Evolutionary conservation across 2,329 filamentous ascomycete genomes (phyloP), one percentile per base, ranked within the genome.

Genomic region (Sporothrix schenckii): DNA sequence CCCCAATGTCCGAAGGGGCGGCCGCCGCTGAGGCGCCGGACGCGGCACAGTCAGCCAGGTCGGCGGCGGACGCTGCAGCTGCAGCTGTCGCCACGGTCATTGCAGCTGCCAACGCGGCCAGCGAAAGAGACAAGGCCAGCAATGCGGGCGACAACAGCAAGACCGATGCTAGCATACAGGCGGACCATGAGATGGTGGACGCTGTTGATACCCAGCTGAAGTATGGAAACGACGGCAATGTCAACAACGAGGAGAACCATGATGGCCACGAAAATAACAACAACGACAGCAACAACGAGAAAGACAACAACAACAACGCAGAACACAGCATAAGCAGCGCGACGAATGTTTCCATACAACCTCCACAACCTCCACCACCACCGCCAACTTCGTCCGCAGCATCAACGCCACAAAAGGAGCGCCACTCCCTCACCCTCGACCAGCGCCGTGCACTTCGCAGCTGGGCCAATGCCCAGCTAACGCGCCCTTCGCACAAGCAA

Each of bases 351-450:
- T 47, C 58, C 30, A 16, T 34, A 34, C 49, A 60, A 52, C 61
- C 44, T 16, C 65, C 27, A 34, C 4, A 61, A 63, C 67, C 47
- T 6, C 34, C 67, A 56, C 19, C 27, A 34, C 60, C 14, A 68
- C 70, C 24, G 53, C 72, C 13, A 34, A 34, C 34, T 4, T 34
- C 34, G 4, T 34, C 34, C 34, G 34, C 34, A 34, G 5, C 34
- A 34, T 52, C 73, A 39, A 76, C 77, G 24, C 71, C 76, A 4
- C 72, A 77, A 65, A 83, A 81, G 72, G 86, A 88, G 77, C 85
- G 87, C 11, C 85, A 88, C 74, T 88, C 86, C 1, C 79, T 89
- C 68, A 88, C 87, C 27, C 85, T 89, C 71, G 86, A 89, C 76
- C 87, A 89, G 77, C 86, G 87, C 47, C 86, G 87, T 73, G 85